Evolutionary conservation across 2,329 filamentous ascomycete genomes (phyloP), one percentile per base, ranked within the genome.

Genomic region (Trematosphaeria pertusa): DNA sequence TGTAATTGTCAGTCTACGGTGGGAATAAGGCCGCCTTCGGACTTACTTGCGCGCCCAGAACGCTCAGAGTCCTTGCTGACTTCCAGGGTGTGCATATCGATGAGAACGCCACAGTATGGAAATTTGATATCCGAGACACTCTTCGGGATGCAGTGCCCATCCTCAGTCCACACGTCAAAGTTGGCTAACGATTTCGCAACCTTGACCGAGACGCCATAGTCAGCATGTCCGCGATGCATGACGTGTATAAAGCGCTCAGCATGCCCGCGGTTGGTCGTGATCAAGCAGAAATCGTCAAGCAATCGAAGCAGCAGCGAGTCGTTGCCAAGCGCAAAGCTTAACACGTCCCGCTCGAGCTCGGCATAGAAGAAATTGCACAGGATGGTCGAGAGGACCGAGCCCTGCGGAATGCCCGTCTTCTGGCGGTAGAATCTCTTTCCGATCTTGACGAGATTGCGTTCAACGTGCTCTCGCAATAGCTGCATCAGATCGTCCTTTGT

Each of bases 351-450:
- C 70, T 99, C 94, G 1, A 97, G 81, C 52, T 94, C 86, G 5
- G 89, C 92, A 66, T 99, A 99, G 71, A 97, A 97, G 73, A 96
- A 93, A 72, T 91, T 97, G 78, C 94, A 97, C 4, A 99, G 78
- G 31, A 91, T 78, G 33, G 87, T 89, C 0, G 92, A 97, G 4
- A 99, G 69, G 1, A 97, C 82, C 0, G 92, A 97, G 6, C 94
- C 94, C 70, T 99, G 94, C 0, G 94, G 92, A 30, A 99, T 97
- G 11, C 94, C 94, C 17, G 81, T 77, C 69, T 86, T 93, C 69
- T 99, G 94, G 18, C 90, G 83, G 68, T 94, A 97, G 68, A 86
- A 91, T 58, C 87, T 89, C 73, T 91, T 93, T 37, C 91, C 92
- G 30, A 97, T 87, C 64, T 89, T 91, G 63, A 99, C 85, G 19